Base-by-base conservation (phyloP, 345 rosid species). In the Pseudoturritis turrita region DNA sequence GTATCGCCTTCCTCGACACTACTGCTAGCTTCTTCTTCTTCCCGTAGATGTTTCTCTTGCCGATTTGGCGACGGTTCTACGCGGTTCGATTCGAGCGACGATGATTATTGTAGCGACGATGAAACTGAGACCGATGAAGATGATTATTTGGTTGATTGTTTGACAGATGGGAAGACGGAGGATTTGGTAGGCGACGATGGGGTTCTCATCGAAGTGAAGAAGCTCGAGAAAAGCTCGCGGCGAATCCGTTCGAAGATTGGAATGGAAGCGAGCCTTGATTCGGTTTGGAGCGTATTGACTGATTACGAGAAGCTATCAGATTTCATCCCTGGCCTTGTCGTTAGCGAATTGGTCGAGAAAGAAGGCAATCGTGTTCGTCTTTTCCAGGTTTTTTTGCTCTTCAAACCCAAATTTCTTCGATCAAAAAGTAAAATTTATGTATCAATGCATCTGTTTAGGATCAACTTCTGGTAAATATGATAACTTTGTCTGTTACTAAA, bases 261-360 rank as follows among this genome's bases (percentile, higher is more conserved):
- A 8, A 84, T 94, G 45, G 88, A 85, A 58, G 90, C 88, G 7
- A 84, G 78, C 60, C 89, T 94, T 0, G 96, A 91, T 19, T 62
- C 83, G 0, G 81, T 94, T 7, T 94, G 98, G 98, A 79, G 70
- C 23, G 80, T 94, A 0, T 70, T 94, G 77, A 94, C 96, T 10
- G 89, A 85, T 70, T 94, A 91, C 53, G 98, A 94, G 80, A 83
- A 81, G 56, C 29, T 94, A 78, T 85, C 89, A 3, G 97, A 91
- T 70, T 78, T 86, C 80, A 81, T 89, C 21, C 97, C 98, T 0
- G 85, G 88, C 1, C 96, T 94, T 15, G 95, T 88, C 7, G 90
- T 89, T 62, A 88, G 96, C 79, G 73, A 85, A 77, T 78, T 94
- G 80, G 79, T 94, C 8, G 92, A 91, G 74, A 88, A 84, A 80